A percentile compares a stretch with the other conserved stretches of the same genome.
Conservation (phyloP, 1,139 yeast genomes). For the Saccharomycopsis phalli region DNA sequence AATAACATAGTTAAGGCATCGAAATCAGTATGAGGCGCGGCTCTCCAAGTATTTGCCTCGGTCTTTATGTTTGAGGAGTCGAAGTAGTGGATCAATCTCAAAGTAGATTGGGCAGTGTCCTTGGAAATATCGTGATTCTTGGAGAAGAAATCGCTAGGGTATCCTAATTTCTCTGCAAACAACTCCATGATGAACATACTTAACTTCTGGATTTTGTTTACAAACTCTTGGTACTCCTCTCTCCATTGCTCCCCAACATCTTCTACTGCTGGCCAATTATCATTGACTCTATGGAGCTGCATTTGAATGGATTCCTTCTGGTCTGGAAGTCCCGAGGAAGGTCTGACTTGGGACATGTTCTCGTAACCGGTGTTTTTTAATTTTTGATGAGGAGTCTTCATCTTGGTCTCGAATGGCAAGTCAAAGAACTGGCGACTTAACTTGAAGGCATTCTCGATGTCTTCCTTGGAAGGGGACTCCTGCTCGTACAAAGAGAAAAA, state of each 20-base stretch:
- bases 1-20: constrained; percentile 28
- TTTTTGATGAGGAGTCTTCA: constrained; percentile 25
- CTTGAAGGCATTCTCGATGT: constrained; percentile 25
- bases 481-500: constrained; percentile 27
- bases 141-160: constrained; percentile 24
- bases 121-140: constrained; percentile 25
- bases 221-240: constrained; percentile 22
- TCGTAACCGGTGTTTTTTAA: constrained; percentile 28
- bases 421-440: constrained; percentile 24
- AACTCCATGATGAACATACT: constrained; percentile 24
- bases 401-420: constrained; percentile 23
- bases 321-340: constrained; percentile 27
- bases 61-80: constrained; percentile 23
- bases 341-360: constrained; percentile 26
- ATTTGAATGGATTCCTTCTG: constrained; percentile 29
- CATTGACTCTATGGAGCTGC: constrained; percentile 26
- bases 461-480: constrained; percentile 24
- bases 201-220: constrained; percentile 24
- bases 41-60: constrained; percentile 26
- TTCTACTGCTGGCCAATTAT: constrained; percentile 27
- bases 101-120: constrained; percentile 27
- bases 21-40: constrained; percentile 30
- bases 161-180: constrained; percentile 27
- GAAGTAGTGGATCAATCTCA: constrained; percentile 27
- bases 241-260: constrained; percentile 27